Evolutionary conservation across 106 monocot species (phyloP).

Genomic region (Chionographis japonica): DNA sequence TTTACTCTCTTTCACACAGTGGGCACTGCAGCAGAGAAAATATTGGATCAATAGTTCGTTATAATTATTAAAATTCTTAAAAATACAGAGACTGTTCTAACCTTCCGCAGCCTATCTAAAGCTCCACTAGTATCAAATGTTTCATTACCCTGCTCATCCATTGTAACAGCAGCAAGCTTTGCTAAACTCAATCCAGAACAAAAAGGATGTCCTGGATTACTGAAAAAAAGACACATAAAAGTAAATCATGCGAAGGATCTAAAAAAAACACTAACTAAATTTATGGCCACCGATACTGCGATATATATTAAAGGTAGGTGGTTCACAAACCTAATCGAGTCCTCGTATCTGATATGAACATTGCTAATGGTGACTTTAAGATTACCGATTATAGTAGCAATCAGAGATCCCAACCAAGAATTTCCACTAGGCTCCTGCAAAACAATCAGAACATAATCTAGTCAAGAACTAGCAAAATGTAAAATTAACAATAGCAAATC

Average conservation of each 20-base stretch:
- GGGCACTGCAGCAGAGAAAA: too few relatives aligned
- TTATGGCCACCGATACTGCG: not conserved
- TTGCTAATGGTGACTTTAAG: slow-evolving; percentile 95
- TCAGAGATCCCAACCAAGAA: slow-evolving; percentile 79
- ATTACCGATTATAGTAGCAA: slow-evolving; percentile 91
- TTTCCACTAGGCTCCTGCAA: slow-evolving; percentile 63
- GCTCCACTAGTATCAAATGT: slow-evolving; percentile 98
- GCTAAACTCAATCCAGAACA: slow-evolving; percentile 85
- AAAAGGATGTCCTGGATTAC: slow-evolving; percentile 95
- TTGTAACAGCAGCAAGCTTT: slow-evolving; percentile 95
- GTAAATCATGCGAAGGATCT: not conserved
- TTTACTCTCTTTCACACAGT: too few relatives aligned
- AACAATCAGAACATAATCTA: not conserved
- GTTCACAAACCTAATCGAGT: slow-evolving; percentile 63
- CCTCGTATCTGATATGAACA: slow-evolving; percentile 98
- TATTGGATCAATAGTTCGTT: not conserved
- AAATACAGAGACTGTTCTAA: slow-evolving; percentile 11
- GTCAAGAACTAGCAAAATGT: not conserved
- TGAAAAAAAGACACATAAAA: slow-evolving; percentile 16
- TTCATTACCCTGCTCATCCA: slow-evolving; percentile 91
- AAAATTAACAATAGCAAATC: not conserved
- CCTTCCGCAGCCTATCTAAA: slow-evolving; percentile 89
- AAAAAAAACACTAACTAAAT: not conserved
- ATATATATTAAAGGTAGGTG: not conserved
- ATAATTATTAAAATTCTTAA: not conserved